These are phyloP conservation scores for Whalleya microplaca DNA, from an alignment of 2,329 filamentous ascomycete genomes.

Conservation along the genomic window DNA sequence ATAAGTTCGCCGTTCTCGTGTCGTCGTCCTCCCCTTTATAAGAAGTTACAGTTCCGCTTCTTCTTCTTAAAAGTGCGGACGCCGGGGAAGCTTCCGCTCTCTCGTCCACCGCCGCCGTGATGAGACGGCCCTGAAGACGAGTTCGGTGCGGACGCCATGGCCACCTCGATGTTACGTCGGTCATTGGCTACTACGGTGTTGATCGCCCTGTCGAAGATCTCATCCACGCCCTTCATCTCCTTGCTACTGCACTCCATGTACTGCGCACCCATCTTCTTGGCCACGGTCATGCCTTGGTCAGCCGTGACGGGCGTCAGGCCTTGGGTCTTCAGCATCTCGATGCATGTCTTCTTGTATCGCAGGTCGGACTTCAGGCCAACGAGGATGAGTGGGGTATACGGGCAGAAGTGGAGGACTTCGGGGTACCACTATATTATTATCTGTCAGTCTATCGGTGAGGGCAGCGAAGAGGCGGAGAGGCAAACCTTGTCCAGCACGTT, in stretches of 20 bases:
- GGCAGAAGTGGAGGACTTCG: constrained; percentile 98
- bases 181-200: constrained; percentile 86
- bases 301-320: constrained; percentile 92
- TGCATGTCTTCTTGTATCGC: constrained; percentile 92
- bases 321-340: constrained; percentile 98
- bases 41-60: constrained; percentile 81
- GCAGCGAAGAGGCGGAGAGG: neutral
- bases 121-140: constrained; percentile 23
- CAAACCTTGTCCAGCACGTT: constrained; percentile 98
- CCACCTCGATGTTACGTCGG: constrained; percentile 62
- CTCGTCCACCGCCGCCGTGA: constrained; percentile 38
- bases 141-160: constrained; percentile 44
- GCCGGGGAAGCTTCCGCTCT: constrained; percentile 47
- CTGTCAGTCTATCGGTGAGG: neutral
- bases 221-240: constrained; percentile 93
- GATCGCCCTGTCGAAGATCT: constrained; percentile 93
- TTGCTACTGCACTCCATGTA: constrained; percentile 99
- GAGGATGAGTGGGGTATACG: constrained; percentile 92
- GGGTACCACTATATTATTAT: constrained; percentile 81
- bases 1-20: neutral
- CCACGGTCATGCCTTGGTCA: constrained; percentile 86
- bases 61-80: constrained; percentile 68
- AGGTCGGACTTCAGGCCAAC: constrained; percentile 97
- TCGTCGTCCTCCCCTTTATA: constrained; percentile 51
- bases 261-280: constrained; percentile 88